Evolutionary conservation across 345 rosid species (phyloP), one percentile per base, ranked within the genome.

Genomic region (Noccaea bulbosa): DNA sequence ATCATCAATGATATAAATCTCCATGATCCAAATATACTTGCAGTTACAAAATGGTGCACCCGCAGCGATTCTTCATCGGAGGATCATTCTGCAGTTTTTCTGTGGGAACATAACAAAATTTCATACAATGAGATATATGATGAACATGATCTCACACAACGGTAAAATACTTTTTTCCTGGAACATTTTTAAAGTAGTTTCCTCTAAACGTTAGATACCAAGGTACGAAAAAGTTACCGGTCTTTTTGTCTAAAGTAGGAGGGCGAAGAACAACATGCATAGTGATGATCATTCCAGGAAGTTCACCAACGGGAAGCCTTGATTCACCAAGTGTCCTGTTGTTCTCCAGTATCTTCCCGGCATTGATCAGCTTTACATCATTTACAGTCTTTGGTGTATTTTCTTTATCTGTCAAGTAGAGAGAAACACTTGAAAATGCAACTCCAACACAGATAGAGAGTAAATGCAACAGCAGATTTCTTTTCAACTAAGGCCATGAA

Each of bases 221-320:
- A 20, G 22, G 22, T 20, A 20, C 22, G 22, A 1, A 20, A 20
- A 20, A 20, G 22, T 20, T 20, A 20, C 96, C 90, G 11, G 39
- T 81, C 43, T 76, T 87, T 84, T 79, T 87, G 73, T 83, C 88
- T 14, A 83, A n/a, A 24, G 79, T 53, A 38, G 88, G 83, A 69
- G 86, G 93, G 27, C 88, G 96, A 40, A 86, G 79, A 80, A 92
- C 86, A 64, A 89, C 83, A 80, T 83, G 98, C 96, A 91, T 89
- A 47, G 96, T 92, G 77, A 88, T 82, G 72, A 81, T 81, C 72
- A 82, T 81, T 65, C 88, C 89, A 0, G 90, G 88, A 72, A 82
- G 77, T 65, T 87, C 96, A 38, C 81, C 74, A 76, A 84, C 83
- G 1, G 80, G 88, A 47, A 83, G 83, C 81, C 83, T 78, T 8